Percentiles rank a stretch among this genome's conserved stretches.
Evolutionary conservation across 768 basidiomycete species (phyloP).

Genomic region (Rhodotorula toruloides): DNA sequence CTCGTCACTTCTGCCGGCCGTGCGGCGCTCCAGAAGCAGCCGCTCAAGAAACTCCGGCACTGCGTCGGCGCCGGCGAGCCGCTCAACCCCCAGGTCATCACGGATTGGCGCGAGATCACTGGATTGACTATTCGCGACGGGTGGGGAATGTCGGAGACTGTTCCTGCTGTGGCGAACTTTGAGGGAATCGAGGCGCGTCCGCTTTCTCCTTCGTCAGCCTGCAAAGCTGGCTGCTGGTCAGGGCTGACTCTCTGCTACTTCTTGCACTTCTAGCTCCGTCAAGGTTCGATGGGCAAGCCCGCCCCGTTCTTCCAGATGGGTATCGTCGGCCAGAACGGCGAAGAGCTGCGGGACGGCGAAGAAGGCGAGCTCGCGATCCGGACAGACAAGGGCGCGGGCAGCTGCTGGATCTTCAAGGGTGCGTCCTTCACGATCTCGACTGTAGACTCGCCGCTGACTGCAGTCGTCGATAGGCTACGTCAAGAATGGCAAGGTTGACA

Average conservation of each 20-base stretch:
- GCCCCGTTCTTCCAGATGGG: constrained; percentile 18
- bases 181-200: constrained; percentile 4
- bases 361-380: constrained; percentile 32
- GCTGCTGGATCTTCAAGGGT: constrained; percentile 36
- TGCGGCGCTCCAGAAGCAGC: not conserved
- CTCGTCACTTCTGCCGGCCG: constrained; percentile 14
- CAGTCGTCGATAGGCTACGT: constrained; percentile 7
- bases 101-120: constrained; percentile 13
- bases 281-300: constrained; percentile 26
- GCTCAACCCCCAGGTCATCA: constrained; percentile 33
- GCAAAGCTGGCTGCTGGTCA: not conserved
- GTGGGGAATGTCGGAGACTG: constrained; percentile 31
- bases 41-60: constrained; percentile 20
- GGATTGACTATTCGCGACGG: constrained; percentile 26
- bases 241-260: too few relatives aligned
- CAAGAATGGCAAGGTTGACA: constrained; percentile 38
- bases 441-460: too few relatives aligned
- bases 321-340: constrained; percentile 27
- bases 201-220: not conserved
- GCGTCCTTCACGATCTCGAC: too few relatives aligned
- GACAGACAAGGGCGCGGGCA: constrained; percentile 15
- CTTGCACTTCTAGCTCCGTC: constrained; percentile 12
- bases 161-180: constrained; percentile 5
- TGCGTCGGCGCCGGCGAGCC: constrained; percentile 37
- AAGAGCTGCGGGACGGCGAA: constrained; percentile 14